Conservation (phyloP, 176 grass and related monocot genomes). For the Carex myosuroides region DNA sequence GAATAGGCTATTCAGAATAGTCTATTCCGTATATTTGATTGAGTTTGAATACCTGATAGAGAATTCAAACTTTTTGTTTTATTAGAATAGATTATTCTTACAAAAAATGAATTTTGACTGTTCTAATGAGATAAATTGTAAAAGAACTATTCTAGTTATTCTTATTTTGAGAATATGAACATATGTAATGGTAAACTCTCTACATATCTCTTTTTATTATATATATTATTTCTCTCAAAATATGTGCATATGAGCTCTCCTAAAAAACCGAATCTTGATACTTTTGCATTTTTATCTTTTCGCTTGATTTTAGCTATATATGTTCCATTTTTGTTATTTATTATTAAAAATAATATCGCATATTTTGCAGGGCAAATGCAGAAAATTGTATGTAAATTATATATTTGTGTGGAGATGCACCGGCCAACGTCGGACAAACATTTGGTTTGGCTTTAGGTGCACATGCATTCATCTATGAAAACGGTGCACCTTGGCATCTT, state of each 20-base stretch:
- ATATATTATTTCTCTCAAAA: background rate
- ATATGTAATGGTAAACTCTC: background rate
- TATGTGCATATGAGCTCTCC: background rate
- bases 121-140: too few relatives aligned
- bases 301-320: background rate
- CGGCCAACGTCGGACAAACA: slow-evolving; percentile 21
- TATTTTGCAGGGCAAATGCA: background rate
- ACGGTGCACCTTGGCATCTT: slow-evolving; percentile 27
- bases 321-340: background rate
- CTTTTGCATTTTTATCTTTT: background rate
- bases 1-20: too few relatives aligned
- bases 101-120: too few relatives aligned
- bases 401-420: slow-evolving; percentile 22
- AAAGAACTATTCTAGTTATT: too few relatives aligned
- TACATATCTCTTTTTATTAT: background rate
- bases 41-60: too few relatives aligned
- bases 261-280: background rate
- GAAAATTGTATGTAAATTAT: background rate
- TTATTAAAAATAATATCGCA: background rate
- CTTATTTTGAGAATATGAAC: background rate
- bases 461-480: slow-evolving; percentile 19
- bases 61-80: too few relatives aligned
- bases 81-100: too few relatives aligned
- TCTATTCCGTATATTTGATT: too few relatives aligned
- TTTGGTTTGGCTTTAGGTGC: slow-evolving; percentile 25